Percentiles rank a stretch among this genome's conserved stretches.
Evolutionary conservation across 768 basidiomycete genomes (phyloP).

Genomic region (Tubosaeta sp.): DNA sequence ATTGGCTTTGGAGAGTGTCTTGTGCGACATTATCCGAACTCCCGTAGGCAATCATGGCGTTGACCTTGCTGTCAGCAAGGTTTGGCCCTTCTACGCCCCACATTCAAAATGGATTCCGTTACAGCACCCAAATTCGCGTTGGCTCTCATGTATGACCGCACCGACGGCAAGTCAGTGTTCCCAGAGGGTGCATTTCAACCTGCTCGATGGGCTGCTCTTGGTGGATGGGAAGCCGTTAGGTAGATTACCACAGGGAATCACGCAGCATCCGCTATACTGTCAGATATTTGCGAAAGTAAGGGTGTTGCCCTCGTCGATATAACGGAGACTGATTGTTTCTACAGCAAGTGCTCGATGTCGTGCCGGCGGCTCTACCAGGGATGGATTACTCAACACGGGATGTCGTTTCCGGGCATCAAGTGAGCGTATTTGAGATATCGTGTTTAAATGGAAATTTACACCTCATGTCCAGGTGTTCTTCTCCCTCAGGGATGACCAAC

Average conservation of each 20-base stretch:
- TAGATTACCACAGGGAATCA: slow-evolving; percentile 31
- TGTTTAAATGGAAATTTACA: neutral
- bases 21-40: slow-evolving; percentile 13
- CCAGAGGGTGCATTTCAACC: slow-evolving; percentile 37
- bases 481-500: slow-evolving; percentile 5
- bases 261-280: slow-evolving; percentile 16
- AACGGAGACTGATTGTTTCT: neutral
- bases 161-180: slow-evolving; percentile 4
- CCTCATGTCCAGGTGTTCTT: slow-evolving; percentile 18
- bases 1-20: slow-evolving; percentile 19
- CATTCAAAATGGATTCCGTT: slow-evolving; percentile 24
- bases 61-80: slow-evolving; percentile 23
- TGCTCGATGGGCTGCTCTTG: slow-evolving; percentile 38
- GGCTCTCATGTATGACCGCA: slow-evolving; percentile 27
- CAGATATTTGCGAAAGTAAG: slow-evolving; percentile 19
- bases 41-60: neutral
- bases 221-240: slow-evolving; percentile 39
- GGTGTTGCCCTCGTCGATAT: neutral
- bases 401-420: slow-evolving; percentile 15
- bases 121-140: slow-evolving; percentile 20
- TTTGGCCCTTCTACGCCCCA: slow-evolving; percentile 31
- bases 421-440: neutral
- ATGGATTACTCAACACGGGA: slow-evolving; percentile 24
- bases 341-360: slow-evolving; percentile 18
- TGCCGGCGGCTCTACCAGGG: slow-evolving; percentile 22